Percentiles rank a stretch among this genome's conserved stretches.
Evolutionary conservation across 1,139 yeast species (phyloP).

Genomic region (Suhomyces taliae): DNA sequence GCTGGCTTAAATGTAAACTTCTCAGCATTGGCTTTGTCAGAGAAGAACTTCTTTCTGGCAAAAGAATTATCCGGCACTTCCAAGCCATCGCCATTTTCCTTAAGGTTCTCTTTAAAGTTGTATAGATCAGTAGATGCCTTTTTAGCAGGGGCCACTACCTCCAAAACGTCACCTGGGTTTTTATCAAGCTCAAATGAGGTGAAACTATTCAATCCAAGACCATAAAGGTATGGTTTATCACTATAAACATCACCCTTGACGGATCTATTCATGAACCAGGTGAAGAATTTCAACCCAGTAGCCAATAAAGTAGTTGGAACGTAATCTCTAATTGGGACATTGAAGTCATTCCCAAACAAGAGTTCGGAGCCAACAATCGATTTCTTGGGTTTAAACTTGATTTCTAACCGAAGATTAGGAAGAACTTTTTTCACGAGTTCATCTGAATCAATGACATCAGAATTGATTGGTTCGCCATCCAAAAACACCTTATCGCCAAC

Average conservation of each 20-base stretch:
- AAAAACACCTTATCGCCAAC: conserved; percentile 30
- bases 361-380: conserved; percentile 52
- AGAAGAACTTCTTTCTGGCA: conserved; percentile 37
- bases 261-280: conserved; percentile 63
- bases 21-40: conserved; percentile 29
- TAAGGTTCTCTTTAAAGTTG: conserved; percentile 25
- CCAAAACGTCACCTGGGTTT: conserved; percentile 3
- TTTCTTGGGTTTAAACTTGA: conserved; percentile 40
- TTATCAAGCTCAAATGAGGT: conserved; percentile 31
- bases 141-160: conserved; percentile 1
- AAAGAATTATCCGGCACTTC: conserved; percentile 31
- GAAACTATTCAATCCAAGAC: conserved; percentile 60
- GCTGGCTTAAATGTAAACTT: conserved; percentile 30
- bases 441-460: conserved; percentile 8
- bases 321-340: conserved; percentile 55
- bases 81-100: conserved; percentile 22
- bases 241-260: conserved; percentile 62
- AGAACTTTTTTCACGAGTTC: conserved; percentile 9
- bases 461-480: conserved; percentile 24
- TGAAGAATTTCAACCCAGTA: conserved; percentile 53
- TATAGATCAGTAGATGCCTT: conserved; percentile 11
- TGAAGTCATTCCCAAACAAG: conserved; percentile 70
- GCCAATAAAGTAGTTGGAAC: conserved; percentile 52
- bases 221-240: conserved; percentile 64
- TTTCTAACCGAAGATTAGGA: conserved; percentile 37